Evolutionary conservation across 148 eudicot genomes (phyloP), one percentile per base, ranked within the genome.

Genomic region (Vaccinium vitisidaea): DNA sequence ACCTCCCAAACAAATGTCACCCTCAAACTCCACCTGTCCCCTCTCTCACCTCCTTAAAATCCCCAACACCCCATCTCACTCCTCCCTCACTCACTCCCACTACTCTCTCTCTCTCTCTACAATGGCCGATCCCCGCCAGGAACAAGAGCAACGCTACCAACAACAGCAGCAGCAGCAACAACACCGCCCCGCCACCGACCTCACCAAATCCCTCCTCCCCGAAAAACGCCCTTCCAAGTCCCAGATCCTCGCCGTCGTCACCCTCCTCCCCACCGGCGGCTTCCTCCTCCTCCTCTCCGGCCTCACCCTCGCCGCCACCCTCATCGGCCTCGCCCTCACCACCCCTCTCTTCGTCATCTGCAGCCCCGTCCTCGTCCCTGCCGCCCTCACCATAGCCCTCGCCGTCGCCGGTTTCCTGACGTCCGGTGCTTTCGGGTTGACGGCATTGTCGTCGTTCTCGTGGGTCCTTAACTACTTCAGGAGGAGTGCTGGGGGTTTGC

Each of bases 361-460:
- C 85, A 92, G 98, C 87, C 98, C 98, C 3, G 84, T 94, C 8
- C 80, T 94, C 12, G 90, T 94, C 77, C 98, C 98, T 3, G 95
- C 98, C 0, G 83, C 81, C 0, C 52, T 94, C 19, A 52, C 84
- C 18, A 59, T 89, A 23, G 94, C 83, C 56, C 70, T 90, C 16
- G 91, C 93, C 10, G 88, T 93, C 1, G 55, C 84, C 12, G 98
- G 94, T 9, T 90, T 94, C 83, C 55, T 92, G 63, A 79, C 90
- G 0, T 89, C 95, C 0, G 98, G 98, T 0, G 91, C 88, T 0
- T 87, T 92, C 6, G 98, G 94, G 83, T 54, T 94, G 2, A 86
- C 87, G 2, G 96, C 89, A 1, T 80, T 93, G 3, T 90, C 96
- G 16, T 90, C 96, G 0, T 48, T 93, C n/a, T 87, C 92, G 16